Evolutionary conservation across 192 early-diverging fungal species (phyloP), one percentile per base, ranked within the genome.

Genomic region (Podila minutissima): DNA sequence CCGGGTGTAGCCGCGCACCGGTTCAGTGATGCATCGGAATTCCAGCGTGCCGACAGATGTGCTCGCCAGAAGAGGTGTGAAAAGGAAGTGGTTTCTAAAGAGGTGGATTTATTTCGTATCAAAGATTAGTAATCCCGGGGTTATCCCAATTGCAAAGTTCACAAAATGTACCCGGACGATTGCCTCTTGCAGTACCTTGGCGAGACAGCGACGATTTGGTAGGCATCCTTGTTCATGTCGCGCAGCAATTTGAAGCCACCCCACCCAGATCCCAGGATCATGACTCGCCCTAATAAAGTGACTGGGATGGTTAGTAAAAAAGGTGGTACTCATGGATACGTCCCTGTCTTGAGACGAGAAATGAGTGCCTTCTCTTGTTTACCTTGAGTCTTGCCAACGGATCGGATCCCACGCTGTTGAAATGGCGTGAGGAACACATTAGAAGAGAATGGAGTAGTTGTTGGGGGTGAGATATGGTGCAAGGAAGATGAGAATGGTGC

Each of bases 21-120:
- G 94, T 75, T 97, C 96, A 64, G 92, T 92, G 74, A 96, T 95
- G 58, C 91, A 94, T 50, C 94, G 87, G 84, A 92, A 94, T 74
- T 97, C 95, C 9, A 95, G 88, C 12, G 95, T 96, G 6, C 95
- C 95, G 0, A 96, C 94, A 1, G 93, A 89, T 41, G 90, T 91
- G 73, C 91, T 93, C n/a, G 96, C 94, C 62, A 97, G 85, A 37
- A 97, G 76, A 19, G 96, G 96, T 46, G 96, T 97, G 79, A 95
- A 94, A 29, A 94, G 82, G 82, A 96, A 96, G 79, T 95, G 92
- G 74, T 95, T 94, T 83, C 84, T 86, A 84, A 33, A 5, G 63
- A 75, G 29, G 37, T 57, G 53, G 29, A 29, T 46, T 41, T 58
- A 24, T 32, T 41, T 58, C 48, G 32, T 11, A 37, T 22, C 53